Evolutionary conservation across 305 asterid genomes (phyloP).

Genomic region (Rubia balearica): DNA sequence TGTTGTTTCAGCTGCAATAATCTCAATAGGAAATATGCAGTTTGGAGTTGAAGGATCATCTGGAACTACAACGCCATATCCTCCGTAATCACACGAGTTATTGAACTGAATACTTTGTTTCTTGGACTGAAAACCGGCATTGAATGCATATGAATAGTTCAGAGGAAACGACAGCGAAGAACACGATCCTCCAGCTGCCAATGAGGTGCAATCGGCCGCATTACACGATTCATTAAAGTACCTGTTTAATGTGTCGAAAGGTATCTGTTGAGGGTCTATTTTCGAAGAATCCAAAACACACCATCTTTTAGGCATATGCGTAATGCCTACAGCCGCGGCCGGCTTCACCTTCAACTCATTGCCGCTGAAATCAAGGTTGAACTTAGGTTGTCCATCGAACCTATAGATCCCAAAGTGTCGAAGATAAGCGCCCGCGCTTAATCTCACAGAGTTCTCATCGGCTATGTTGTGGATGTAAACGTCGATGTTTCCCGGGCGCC

Average conservation of each 20-base stretch:
- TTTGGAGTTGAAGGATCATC: neutral
- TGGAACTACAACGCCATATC: constrained; percentile 1
- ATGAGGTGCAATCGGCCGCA: neutral
- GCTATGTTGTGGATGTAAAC: constrained; percentile 22
- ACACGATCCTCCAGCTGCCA: neutral
- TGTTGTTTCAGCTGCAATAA: neutral
- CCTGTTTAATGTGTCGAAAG: neutral
- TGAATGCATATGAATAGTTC: constrained; percentile 1
- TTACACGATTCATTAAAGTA: neutral
- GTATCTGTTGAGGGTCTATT: neutral
- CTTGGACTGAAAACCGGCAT: neutral
- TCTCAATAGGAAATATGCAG: constrained; percentile 5
- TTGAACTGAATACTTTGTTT: neutral
- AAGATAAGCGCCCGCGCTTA: constrained; percentile 9
- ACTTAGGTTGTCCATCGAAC: constrained; percentile 39
- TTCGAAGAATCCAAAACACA: constrained; percentile 25
- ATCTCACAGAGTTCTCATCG: constrained; percentile 26
- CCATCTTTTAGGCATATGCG: constrained; percentile 44
- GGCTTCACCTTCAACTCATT: constrained; percentile 24
- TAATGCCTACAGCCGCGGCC: constrained; percentile 31
- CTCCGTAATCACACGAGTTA: neutral
- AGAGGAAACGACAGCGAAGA: neutral
- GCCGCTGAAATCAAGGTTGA: constrained; percentile 36
- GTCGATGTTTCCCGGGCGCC: constrained; percentile 34
- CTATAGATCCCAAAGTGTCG: constrained; percentile 49